Conservation (phyloP, 441 rosid genomes). For the Isatis lusitanica region DNA sequence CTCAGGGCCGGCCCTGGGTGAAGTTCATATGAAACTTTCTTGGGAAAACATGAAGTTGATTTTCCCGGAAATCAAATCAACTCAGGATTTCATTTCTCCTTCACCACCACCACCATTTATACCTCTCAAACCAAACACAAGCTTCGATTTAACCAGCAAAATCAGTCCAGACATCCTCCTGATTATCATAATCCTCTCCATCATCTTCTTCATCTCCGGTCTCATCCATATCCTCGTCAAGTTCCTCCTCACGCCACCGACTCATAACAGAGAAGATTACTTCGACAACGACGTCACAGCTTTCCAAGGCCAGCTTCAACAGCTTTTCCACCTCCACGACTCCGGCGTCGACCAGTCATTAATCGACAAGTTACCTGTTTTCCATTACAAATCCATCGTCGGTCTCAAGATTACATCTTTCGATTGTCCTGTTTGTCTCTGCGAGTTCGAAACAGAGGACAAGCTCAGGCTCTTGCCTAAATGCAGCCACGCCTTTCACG, state of each 20-base stretch:
- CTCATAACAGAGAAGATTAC: conserved; percentile 53
- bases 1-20: too few species aligned
- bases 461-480: conserved; percentile 71
- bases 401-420: conserved; percentile 65
- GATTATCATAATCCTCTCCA: conserved; percentile 55
- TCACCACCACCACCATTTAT: conserved; percentile 10
- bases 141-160: conserved; percentile 33
- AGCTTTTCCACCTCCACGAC: conserved; percentile 87
- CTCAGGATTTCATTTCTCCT: conserved; percentile 10
- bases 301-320: conserved; percentile 90
- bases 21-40: conserved; percentile 5
- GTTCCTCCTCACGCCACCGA: conserved; percentile 48
- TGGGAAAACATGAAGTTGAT: conserved; percentile 22
- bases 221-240: conserved; percentile 72
- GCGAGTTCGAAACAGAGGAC: conserved; percentile 58
- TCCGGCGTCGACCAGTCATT: conserved; percentile 69
- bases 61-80: conserved; percentile 18
- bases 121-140: conserved; percentile 14
- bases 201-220: conserved; percentile 70
- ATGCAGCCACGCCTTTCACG: conserved; percentile 88
- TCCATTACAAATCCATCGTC: conserved; percentile 64
- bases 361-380: conserved; percentile 70
- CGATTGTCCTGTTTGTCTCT: conserved; percentile 79
- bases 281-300: conserved; percentile 59
- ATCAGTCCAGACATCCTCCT: conserved; percentile 66